Evolutionary conservation across 2,329 filamentous ascomycete species (phyloP), one percentile per base, ranked within the genome.

Genomic region (Nothopassalora personata): DNA sequence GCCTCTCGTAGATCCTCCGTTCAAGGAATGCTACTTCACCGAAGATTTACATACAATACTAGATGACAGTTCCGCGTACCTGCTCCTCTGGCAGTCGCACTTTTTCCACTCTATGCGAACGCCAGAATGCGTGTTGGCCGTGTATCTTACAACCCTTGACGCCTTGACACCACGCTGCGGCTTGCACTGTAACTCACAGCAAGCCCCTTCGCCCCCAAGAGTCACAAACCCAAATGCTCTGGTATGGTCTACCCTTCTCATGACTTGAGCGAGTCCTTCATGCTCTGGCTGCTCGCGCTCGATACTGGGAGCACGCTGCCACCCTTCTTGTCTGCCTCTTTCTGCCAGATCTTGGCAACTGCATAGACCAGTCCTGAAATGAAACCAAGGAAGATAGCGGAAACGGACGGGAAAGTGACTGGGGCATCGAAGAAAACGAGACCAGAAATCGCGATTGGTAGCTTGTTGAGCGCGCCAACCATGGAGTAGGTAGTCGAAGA

Each of bases 401-500:
- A 90, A 10, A 96, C 90, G 71, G 90, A 94, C 68, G 91, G 91
- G 62, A 97, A 83, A 0, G 94, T 97, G 68, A 96, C 89, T 0
- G 94, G 92, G 0, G 92, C 92, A 63, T 94, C 85, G 77, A 99
- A 99, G 83, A 99, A 99, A 69, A 99, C 77, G 45, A 99, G 83
- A 30, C 94, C 94, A 64, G 88, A 93, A 66, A 99, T 75, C 57
- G 94, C 94, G 68, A 99, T 92, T 46, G 94, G 94, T 33, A 99
- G 86, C 82, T 99, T 99, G 83, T 99, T 99, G 70, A 99, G 82
- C 18, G 93, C 91, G 63, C 94, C 94, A 58, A 97, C 94, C 93
- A 99, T 97, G 31, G 90, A 96, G 81, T 97, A 99, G 1, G 94
- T 99, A 8, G 94, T 99, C 18, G 92, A 97, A 0, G 92, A 96